Evolutionary conservation across 1,139 yeast species (phyloP).

Genomic region (Blastobotrys illinoisensis): DNA sequence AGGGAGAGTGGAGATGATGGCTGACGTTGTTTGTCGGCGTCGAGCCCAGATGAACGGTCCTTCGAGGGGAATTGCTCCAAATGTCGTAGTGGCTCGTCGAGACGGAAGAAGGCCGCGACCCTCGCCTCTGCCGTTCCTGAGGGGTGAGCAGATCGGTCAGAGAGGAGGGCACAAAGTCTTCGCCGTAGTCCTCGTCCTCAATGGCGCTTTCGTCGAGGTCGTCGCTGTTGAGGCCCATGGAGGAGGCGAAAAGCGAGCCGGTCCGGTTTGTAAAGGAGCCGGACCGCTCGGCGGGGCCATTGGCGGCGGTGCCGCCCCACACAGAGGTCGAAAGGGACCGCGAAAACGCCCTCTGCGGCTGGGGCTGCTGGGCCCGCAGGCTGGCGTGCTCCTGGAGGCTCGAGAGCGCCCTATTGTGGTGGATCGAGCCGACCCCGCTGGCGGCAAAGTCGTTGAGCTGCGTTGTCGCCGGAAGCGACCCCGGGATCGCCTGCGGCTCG

Average conservation of each 20-base stretch:
- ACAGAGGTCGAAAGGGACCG: neutral
- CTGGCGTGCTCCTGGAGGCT: neutral
- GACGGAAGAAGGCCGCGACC: slow-evolving; percentile 5
- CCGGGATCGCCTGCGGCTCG: neutral
- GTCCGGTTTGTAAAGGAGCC: neutral
- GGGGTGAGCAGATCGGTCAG: slow-evolving; percentile 72
- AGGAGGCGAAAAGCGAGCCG: neutral
- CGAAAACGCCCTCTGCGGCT: neutral
- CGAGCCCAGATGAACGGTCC: neutral
- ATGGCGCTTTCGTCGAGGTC: slow-evolving; percentile 15
- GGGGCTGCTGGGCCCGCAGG: neutral
- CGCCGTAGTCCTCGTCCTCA: slow-evolving; percentile 29
- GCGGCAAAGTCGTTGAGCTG: neutral
- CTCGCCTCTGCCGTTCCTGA: slow-evolving; percentile 54
- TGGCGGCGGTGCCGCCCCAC: neutral
- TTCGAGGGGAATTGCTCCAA: slow-evolving; percentile 4
- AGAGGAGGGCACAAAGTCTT: slow-evolving; percentile 74
- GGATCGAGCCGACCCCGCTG: neutral
- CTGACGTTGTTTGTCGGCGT: neutral
- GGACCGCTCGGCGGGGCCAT: neutral
- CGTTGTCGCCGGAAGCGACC: neutral
- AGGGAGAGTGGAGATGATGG: slow-evolving; percentile 3
- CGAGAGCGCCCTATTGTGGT: neutral
- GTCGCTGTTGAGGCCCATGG: slow-evolving; percentile 1
- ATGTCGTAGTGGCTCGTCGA: slow-evolving; percentile 1